These are phyloP conservation scores for Trichoderma sp. DNA, from an alignment of 2,329 filamentous ascomycete genomes.

Conservation along the genomic window DNA sequence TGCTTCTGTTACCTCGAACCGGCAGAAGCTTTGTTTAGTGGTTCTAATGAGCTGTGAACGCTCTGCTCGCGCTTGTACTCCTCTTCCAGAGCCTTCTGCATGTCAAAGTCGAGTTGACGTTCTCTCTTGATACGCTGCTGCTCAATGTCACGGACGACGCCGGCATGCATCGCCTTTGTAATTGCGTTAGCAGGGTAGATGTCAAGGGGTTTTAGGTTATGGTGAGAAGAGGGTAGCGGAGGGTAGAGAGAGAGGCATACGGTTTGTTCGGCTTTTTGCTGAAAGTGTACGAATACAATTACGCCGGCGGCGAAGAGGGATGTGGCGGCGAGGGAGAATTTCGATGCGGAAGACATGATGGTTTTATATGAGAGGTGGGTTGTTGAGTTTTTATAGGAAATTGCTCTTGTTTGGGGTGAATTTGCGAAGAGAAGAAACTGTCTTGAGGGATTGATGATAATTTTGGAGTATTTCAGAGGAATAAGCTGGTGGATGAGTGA, in stretches of 20 bases:
- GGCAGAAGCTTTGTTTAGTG: slow-evolving; percentile 22
- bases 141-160: slow-evolving; percentile 92
- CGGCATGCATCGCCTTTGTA: slow-evolving; percentile 85
- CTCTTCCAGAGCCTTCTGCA: slow-evolving; percentile 80
- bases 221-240: background rate
- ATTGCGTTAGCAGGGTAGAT: background rate
- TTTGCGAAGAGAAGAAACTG: background rate
- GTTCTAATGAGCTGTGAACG: slow-evolving; percentile 54
- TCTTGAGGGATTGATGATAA: background rate
- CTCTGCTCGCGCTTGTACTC: slow-evolving; percentile 89
- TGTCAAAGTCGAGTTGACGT: slow-evolving; percentile 89
- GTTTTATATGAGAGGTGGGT: background rate
- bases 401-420: background rate
- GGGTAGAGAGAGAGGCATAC: slow-evolving; percentile 51
- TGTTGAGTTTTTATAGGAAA: background rate
- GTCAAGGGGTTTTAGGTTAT: background rate
- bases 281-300: slow-evolving; percentile 83
- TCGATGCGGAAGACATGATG: slow-evolving; percentile 85
- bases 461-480: background rate
- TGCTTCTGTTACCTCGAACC: slow-evolving; percentile 32
- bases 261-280: slow-evolving; percentile 79
- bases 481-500: background rate
- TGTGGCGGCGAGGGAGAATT: slow-evolving; percentile 78
- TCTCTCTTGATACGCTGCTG: slow-evolving; percentile 89
- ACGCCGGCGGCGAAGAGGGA: slow-evolving; percentile 74